These are phyloP conservation scores for Urtica urens DNA, from an alignment of 306 rosid genomes.

Conservation along the genomic window DNA sequence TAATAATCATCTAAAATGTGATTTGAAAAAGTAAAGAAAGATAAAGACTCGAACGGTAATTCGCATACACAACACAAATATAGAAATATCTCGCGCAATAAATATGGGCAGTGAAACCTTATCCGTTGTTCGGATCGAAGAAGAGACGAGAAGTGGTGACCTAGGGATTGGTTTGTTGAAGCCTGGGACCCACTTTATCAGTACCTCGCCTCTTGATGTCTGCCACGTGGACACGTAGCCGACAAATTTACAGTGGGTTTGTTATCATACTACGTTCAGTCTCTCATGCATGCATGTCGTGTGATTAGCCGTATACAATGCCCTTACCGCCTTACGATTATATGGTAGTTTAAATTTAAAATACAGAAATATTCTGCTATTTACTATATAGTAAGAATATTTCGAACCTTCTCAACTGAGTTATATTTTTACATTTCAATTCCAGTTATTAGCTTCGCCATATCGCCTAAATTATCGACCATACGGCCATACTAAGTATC, in stretches of 20 bases:
- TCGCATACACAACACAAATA: not conserved
- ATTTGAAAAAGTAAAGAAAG: not conserved
- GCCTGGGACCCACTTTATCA: slow-evolving; percentile 8
- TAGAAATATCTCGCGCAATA: slow-evolving; percentile 1
- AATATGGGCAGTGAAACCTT: slow-evolving; percentile 13
- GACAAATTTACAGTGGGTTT: not conserved
- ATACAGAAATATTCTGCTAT: too few relatives aligned
- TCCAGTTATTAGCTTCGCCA: too few relatives aligned
- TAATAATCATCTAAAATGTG: not conserved
- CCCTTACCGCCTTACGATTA: not conserved
- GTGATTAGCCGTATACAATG: not conserved
- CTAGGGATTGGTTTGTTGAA: slow-evolving; percentile 29
- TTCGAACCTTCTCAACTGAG: too few relatives aligned
- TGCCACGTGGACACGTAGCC: slow-evolving; percentile 28
- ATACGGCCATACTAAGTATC: too few relatives aligned
- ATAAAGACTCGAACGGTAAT: too few relatives aligned
- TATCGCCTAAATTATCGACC: too few relatives aligned
- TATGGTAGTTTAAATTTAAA: not conserved
- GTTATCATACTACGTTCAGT: slow-evolving; percentile 4
- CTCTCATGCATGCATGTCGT: slow-evolving; percentile 15
- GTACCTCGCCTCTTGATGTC: slow-evolving; percentile 16
- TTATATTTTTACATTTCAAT: too few relatives aligned
- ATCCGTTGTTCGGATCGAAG: slow-evolving; percentile 20
- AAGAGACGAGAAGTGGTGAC: not conserved
- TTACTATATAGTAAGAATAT: too few relatives aligned